Percentiles rank a stretch among this genome's conserved stretches.
phyloP scores from a whole-genome alignment of 2,329 filamentous ascomycete genomes.

The Allantophomopsis cytisporea region DNA sequence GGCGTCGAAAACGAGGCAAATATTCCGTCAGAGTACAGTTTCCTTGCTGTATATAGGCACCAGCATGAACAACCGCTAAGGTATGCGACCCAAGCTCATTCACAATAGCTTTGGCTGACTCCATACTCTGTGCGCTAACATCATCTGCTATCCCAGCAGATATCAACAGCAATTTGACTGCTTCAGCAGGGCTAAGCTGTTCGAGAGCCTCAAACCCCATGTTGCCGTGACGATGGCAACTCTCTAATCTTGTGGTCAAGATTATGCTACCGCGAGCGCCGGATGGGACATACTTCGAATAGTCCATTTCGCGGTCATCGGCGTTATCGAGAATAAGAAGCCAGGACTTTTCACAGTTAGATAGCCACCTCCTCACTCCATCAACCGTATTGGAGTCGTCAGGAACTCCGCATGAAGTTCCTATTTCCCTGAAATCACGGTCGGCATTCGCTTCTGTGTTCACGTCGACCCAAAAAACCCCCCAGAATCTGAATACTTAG shows the following conservation, averaged over 20 bases:
- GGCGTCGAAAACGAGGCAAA: conserved; percentile 1
- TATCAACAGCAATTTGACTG: not conserved
- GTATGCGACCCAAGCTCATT: conserved; percentile 1
- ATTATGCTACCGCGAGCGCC: conserved; percentile 20
- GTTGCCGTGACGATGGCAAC: conserved; percentile 15
- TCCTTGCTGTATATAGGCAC: conserved; percentile 3
- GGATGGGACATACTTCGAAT: conserved; percentile 17
- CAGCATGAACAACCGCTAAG: not conserved
- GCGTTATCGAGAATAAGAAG: conserved; percentile 27
- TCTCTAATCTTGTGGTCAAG: conserved; percentile 22
- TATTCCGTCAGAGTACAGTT: conserved; percentile 7
- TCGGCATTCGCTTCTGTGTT: conserved; percentile 5
- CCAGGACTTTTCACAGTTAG: conserved; percentile 12
- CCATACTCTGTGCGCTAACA: not conserved
- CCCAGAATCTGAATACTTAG: conserved; percentile 13
- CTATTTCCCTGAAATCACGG: conserved; percentile 7
- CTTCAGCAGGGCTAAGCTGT: not conserved
- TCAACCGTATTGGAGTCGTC: conserved; percentile 10
- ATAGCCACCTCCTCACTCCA: conserved; percentile 3
- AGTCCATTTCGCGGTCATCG: conserved; percentile 20
- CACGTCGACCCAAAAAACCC: conserved; percentile 15
- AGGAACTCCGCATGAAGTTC: conserved; percentile 4
- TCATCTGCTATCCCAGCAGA: not conserved
- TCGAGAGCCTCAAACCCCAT: conserved; percentile 7
- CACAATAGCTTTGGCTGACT: conserved; percentile 2